Conservation (phyloP, 805 yeast species). For the Myxozyma monticola region DNA sequence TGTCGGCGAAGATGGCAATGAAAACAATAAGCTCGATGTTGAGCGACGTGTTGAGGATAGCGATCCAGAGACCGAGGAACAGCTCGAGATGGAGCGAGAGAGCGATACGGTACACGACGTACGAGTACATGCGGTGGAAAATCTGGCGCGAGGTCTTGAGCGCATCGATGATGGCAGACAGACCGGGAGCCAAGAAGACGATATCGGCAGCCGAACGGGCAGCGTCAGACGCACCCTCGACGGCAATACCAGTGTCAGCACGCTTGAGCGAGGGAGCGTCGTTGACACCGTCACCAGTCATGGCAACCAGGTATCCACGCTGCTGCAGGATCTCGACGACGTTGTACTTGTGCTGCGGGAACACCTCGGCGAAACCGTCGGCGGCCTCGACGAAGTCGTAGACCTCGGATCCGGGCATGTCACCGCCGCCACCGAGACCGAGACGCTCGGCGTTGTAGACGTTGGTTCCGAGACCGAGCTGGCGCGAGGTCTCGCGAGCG, state of each 20-base stretch:
- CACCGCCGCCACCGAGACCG: constrained; percentile 81
- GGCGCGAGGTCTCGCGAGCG: constrained; percentile 98
- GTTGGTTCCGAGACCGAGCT: constrained; percentile 94
- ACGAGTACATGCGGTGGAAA: constrained; percentile 99
- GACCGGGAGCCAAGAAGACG: constrained; percentile 58
- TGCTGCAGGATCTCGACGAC: constrained; percentile 65
- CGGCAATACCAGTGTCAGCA: constrained; percentile 90
- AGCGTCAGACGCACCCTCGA: constrained; percentile 49
- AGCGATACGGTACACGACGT: constrained; percentile 97
- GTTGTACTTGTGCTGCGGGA: constrained; percentile 68
- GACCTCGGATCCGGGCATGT: constrained; percentile 64
- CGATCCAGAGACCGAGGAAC: constrained; percentile 95
- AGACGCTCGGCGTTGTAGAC: constrained; percentile 95
- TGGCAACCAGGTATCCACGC: constrained; percentile 66
- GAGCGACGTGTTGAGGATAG: constrained; percentile 81
- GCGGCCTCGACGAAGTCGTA: constrained; percentile 79
- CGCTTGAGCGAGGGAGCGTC: constrained; percentile 68
- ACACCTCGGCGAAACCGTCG: constrained; percentile 84
- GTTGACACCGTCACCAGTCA: constrained; percentile 72
- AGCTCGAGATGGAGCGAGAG: constrained; percentile 90
- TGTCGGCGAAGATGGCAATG: constrained; percentile 92
- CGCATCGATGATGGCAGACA: constrained; percentile 62
- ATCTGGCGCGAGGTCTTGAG: constrained; percentile 90
- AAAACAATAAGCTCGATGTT: constrained; percentile 90
- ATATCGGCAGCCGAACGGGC: constrained; percentile 49